Base-by-base conservation (phyloP, 345 rosid species). In the Populus tremula region DNA sequence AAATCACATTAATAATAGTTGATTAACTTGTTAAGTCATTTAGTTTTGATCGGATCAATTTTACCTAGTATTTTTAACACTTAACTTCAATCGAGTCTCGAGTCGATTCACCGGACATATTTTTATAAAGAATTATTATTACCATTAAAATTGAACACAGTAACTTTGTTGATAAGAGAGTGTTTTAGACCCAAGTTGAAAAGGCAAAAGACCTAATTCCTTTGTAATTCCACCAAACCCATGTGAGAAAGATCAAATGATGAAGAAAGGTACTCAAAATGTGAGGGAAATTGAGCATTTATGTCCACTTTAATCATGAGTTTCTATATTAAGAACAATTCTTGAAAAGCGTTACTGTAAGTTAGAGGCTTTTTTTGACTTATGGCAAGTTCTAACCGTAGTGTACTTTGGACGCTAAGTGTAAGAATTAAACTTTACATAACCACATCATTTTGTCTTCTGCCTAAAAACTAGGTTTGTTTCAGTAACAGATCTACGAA, bases 71-170 rank as follows among this genome's bases (percentile, higher is more conserved):
- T 33, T 33, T 33, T 33, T 33, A 3, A 33, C 0, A 4, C 0
- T 33, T 33, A 33, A 4, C 35, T 33, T 5, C 0, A 0, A 5
- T 4, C 0, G 4, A 5, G 0, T 33, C 5, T 4, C 0, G 5
- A 33, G 5, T 2, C 1, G 27, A 27, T 27, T 1, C 27, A 27
- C 27, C 27, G 0, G 27, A 33, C 5, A 4, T 33, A 33, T 33
- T 33, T 33, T 33, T 33, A 33, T 33, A 4, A 33, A 33, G 13
- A 23, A 10, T 59, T n/a, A 1, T 56, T 56, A 2, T 1, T 0
- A 14, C 29, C 1, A 12, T 1, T 4, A 5, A 23, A 59, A 59
- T 25, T 3, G 14, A 23, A 9, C 5, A n/a, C 0, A 3, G 25
- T 21, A 13, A 9, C 27, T 3, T 9, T 0, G 29, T 56, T n/a